phyloP scores from a whole-genome alignment of 2,329 filamentous ascomycete species.

The Phoma sp. region DNA sequence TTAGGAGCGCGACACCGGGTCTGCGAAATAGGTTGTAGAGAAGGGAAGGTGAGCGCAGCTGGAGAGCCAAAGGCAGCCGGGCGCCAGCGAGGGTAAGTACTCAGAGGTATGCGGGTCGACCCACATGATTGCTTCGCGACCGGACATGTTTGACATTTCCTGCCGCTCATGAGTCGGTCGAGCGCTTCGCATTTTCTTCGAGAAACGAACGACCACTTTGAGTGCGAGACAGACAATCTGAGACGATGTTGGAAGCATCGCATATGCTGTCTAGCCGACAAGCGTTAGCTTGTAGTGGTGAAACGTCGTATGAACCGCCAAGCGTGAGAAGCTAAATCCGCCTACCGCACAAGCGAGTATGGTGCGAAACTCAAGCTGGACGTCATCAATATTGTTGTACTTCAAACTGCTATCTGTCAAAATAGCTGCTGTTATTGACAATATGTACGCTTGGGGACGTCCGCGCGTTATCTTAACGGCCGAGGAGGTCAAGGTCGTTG shows the following conservation, averaged over 20 bases:
- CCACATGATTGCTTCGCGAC: constrained; percentile 26
- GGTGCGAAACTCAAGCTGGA: constrained; percentile 35
- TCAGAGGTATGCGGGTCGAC: constrained; percentile 10
- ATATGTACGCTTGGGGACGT: too few species aligned
- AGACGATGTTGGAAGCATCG: constrained; percentile 26
- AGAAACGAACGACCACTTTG: constrained; percentile 14
- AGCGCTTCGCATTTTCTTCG: constrained; percentile 11
- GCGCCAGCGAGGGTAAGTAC: constrained; percentile 25
- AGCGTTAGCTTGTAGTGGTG: constrained; percentile 32
- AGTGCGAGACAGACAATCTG: constrained; percentile 16
- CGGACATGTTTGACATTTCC: constrained; percentile 30
- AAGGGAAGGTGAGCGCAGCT: constrained; percentile 40
- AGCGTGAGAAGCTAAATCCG: constrained; percentile 38
- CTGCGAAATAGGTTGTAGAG: constrained; percentile 7
- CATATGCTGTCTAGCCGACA: constrained; percentile 24
- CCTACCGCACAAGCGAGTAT: constrained; percentile 29
- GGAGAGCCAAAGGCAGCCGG: constrained; percentile 28
- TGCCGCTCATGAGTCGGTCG: constrained; percentile 19
- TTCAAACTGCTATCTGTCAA: too few species aligned
- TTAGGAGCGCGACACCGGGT: constrained; percentile 31
- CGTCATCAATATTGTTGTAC: constrained; percentile 9
- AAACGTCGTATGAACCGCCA: constrained; percentile 44
- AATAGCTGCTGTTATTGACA: too few species aligned
- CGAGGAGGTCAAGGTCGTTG: background rate
- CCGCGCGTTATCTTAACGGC: too few species aligned